Base-by-base conservation (phyloP, 2,329 filamentous ascomycete species). In the Lasiodiplodia gonubiensis region DNA sequence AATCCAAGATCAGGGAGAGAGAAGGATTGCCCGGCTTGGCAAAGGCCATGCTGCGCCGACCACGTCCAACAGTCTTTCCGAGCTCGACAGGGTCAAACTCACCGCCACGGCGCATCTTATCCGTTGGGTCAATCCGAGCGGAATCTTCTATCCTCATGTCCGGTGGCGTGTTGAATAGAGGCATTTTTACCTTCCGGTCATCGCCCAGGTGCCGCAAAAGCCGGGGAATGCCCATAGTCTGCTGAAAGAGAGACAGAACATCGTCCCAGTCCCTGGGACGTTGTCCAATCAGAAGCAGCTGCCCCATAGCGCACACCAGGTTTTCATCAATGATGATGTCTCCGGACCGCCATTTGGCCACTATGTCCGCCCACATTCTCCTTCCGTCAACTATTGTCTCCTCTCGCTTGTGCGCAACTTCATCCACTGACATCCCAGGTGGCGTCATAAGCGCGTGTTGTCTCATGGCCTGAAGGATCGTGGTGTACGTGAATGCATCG, bases 251-350 rank as follows among this genome's bases (percentile, higher is more conserved):
- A 48, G 87, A 86, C 25, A 97, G 84, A 2, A 97, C 83, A 72
- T 92, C 88, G 69, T 90, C 87, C 77, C 86, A 89, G 71, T 95
- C 89, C 60, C 83, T 79, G 21, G 86, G 82, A 12, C 84, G 79
- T 42, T 78, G 81, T 18, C 91, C 88, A 60, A 90, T 80, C 25
- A 93, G 80, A n/a, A 98, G 82, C 3, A 97, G 72, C 42, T 89
- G 85, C 6, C 90, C 93, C 92, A 98, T 97, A 35, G 91, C 85
- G 74, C 88, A 90, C 3, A 96, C 90, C 23, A 98, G 82, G 66
- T 87, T 81, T 77, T 95, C 92, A 72, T 97, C 94, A 23, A 98
- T 83, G 59, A 84, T 73, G 18, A 98, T 72, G 63, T 88, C 82
- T 35, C 90, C 93, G 64, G 85, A 83, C 65, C 85, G 86, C 94